phyloP scores from a whole-genome alignment of 78 protist species.

The Speleostelium caveatum region DNA sequence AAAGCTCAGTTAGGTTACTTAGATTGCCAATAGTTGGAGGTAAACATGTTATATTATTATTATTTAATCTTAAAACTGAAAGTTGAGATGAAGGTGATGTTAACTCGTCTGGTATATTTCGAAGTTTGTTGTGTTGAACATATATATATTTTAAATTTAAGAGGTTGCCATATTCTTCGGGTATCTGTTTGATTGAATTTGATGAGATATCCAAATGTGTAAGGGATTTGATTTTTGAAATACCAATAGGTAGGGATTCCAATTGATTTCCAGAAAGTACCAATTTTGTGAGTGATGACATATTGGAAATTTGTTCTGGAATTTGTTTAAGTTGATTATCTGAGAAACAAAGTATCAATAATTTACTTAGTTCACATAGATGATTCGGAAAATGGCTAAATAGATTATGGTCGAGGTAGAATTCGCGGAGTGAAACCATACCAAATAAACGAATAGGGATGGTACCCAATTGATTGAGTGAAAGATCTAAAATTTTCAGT shows the following conservation, averaged over 20 bases:
- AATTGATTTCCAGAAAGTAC: conserved; percentile 37
- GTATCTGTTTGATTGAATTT: conserved; percentile 13
- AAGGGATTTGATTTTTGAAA: not conserved
- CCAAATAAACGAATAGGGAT: conserved; percentile 70
- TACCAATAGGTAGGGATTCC: conserved; percentile 24
- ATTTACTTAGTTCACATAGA: conserved; percentile 45
- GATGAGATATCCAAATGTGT: conserved; percentile 38
- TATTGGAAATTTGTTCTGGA: conserved; percentile 35
- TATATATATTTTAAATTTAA: not conserved
- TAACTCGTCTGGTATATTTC: conserved; percentile 46
- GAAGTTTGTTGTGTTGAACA: conserved; percentile 54
- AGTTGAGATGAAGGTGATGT: not conserved
- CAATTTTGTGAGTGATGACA: conserved; percentile 21
- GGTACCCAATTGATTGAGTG: conserved; percentile 51
- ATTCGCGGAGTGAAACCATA: conserved; percentile 3
- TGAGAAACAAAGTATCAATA: conserved; percentile 16
- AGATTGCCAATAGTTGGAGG: conserved; percentile 38
- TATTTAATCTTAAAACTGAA: conserved; percentile 20
- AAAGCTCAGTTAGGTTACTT: conserved; percentile 1
- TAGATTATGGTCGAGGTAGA: conserved; percentile 29
- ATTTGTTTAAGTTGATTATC: conserved; percentile 34
- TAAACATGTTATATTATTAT: conserved; percentile 26
- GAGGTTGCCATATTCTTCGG: conserved; percentile 9
- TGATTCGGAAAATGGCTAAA: conserved; percentile 53
- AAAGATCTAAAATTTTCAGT: conserved; percentile 18